These are phyloP conservation scores for Quercus mongolica DNA, from an alignment of 306 rosid genomes.

Conservation along the genomic window DNA sequence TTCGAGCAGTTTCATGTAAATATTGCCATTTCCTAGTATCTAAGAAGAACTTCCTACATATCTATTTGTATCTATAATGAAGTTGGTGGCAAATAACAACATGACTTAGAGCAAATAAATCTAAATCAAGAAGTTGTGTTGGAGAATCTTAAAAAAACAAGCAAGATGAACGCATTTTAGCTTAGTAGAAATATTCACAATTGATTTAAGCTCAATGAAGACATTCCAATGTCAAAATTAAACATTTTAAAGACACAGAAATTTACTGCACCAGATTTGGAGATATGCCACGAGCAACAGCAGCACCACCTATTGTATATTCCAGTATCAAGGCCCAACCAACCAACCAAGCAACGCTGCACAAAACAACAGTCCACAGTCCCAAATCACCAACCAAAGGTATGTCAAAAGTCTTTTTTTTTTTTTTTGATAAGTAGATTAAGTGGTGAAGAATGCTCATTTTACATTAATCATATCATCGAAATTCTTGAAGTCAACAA, in stretches of 20 bases:
- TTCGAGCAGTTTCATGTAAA: not conserved
- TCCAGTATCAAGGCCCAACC: conserved; percentile 93
- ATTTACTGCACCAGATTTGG: conserved; percentile 70
- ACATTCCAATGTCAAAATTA: not conserved
- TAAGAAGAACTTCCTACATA: not conserved
- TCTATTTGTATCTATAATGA: not conserved
- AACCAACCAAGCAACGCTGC: conserved; percentile 89
- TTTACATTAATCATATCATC: not conserved
- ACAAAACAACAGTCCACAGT: conserved; percentile 19
- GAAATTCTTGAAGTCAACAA: not conserved
- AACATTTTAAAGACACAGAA: conserved; percentile 2
- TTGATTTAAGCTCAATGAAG: conserved; percentile 6
- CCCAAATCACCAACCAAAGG: not conserved
- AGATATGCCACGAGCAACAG: conserved; percentile 91
- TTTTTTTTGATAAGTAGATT: too few species aligned
- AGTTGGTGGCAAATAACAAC: not conserved
- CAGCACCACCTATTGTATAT: conserved; percentile 81
- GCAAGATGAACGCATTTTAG: conserved; percentile 1
- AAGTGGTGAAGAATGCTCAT: not conserved
- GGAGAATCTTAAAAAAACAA: not conserved
- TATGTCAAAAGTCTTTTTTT: not conserved
- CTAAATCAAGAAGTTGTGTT: not conserved
- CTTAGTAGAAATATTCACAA: not conserved
- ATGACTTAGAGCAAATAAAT: not conserved
- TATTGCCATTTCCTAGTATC: not conserved